phyloP scores from a whole-genome alignment of 331 rosid species.

The Prunus yedoensis region DNA sequence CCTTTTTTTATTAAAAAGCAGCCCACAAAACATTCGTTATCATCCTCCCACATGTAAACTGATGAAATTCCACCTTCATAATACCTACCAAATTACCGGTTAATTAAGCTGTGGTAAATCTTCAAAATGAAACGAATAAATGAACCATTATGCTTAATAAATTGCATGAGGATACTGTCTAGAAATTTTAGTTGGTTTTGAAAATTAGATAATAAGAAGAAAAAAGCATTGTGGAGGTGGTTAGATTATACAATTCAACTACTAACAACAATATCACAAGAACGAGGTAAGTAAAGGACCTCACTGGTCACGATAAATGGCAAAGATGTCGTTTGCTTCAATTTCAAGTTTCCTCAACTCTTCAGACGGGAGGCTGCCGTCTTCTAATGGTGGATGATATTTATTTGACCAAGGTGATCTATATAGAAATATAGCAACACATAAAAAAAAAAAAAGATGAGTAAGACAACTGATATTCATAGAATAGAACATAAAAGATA shows the following conservation, averaged over 20 bases:
- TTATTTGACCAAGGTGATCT: slow-evolving; percentile 99
- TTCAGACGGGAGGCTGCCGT: slow-evolving; percentile 75
- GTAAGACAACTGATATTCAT: not conserved
- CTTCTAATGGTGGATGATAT: slow-evolving; percentile 82
- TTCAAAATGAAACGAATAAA: slow-evolving; percentile 20
- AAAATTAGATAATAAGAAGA: not conserved
- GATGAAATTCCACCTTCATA: slow-evolving; percentile 99
- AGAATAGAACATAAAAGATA: not conserved
- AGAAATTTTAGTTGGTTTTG: not conserved
- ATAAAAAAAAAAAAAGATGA: not conserved
- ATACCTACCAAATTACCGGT: slow-evolving; percentile 66
- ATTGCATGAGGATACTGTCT: not conserved
- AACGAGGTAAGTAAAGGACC: slow-evolving; percentile 92
- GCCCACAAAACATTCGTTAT: slow-evolving; percentile 76
- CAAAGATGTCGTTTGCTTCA: slow-evolving; percentile 91
- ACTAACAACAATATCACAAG: slow-evolving; percentile 12
- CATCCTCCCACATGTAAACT: slow-evolving; percentile 99
- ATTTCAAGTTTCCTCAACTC: slow-evolving; percentile 86
- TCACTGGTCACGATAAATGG: slow-evolving; percentile 99
- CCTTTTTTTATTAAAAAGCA: slow-evolving; percentile 97
- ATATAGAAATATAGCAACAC: slow-evolving; percentile 26
- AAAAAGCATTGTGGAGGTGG: not conserved
- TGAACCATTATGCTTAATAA: slow-evolving; percentile 15
- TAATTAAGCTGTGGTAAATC: slow-evolving; percentile 41
- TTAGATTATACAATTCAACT: not conserved